Conservation (phyloP, 2,329 filamentous ascomycete genomes). For the Penicillium sp. region DNA sequence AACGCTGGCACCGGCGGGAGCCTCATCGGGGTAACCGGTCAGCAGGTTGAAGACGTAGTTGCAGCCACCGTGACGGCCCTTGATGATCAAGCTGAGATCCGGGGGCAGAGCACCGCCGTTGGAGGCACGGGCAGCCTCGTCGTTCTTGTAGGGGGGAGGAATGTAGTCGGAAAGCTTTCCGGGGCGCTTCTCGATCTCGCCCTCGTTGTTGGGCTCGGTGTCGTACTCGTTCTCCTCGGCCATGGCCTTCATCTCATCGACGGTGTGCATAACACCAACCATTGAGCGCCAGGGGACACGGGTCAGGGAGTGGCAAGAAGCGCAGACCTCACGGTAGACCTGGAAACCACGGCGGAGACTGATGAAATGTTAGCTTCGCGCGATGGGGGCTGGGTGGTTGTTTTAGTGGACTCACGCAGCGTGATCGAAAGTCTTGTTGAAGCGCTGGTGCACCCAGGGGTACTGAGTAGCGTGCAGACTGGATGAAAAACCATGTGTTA, state of each 20-base stretch:
- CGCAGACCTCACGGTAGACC: constrained; percentile 98
- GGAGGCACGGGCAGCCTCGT: constrained; percentile 94
- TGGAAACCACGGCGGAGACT: constrained; percentile 99
- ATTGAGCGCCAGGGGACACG: constrained; percentile 91
- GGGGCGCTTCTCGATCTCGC: constrained; percentile 96
- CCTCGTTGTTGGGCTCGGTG: constrained; percentile 94
- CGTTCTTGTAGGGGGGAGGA: constrained; percentile 94
- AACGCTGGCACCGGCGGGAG: constrained; percentile 83
- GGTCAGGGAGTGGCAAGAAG: constrained; percentile 93
- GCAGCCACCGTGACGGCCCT: constrained; percentile 95
- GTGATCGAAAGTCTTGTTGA: constrained; percentile 95
- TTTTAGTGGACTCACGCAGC: constrained; percentile 68
- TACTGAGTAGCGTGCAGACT: constrained; percentile 91
- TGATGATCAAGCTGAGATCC: constrained; percentile 96
- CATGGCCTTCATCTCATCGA: constrained; percentile 95
- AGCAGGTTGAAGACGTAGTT: constrained; percentile 97
- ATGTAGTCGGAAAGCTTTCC: constrained; percentile 99
- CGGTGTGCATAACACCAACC: constrained; percentile 88
- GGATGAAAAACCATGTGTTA: constrained; percentile 26
- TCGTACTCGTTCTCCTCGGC: constrained; percentile 99
- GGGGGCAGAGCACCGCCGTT: constrained; percentile 98
- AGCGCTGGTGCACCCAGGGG: constrained; percentile 92
- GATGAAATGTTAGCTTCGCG: constrained; percentile 22
- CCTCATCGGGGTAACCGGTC: constrained; percentile 96
- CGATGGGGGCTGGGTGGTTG: constrained; percentile 5